These are phyloP conservation scores for Ceratorhiza oryzae-sativae DNA, from an alignment of 1,284 basidiomycete species.

Conservation along the genomic window DNA sequence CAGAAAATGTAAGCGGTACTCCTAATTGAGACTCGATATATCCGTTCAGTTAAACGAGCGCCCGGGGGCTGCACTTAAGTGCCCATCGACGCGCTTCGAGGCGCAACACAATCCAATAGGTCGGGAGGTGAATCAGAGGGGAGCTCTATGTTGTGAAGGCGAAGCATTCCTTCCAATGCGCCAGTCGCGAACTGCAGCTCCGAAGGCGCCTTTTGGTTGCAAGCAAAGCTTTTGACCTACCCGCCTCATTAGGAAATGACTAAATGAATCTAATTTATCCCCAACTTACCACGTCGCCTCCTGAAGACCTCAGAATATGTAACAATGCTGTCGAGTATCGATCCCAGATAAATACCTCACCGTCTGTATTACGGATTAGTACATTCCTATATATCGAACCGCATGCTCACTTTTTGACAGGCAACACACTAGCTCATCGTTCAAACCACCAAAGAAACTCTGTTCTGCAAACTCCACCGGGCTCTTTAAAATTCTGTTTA, in stretches of 20 bases:
- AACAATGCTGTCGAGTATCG: constrained; percentile 64
- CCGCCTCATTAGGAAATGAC: constrained; percentile 58
- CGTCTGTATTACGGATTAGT: constrained; percentile 55
- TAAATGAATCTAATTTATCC: background rate
- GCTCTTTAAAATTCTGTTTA: constrained; percentile 40
- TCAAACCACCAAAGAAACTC: constrained; percentile 76
- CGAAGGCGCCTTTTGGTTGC: constrained; percentile 70
- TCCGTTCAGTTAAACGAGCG: too few relatives aligned
- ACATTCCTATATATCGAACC: constrained; percentile 2
- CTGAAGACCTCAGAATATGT: constrained; percentile 34
- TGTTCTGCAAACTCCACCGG: constrained; percentile 77
- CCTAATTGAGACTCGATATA: too few relatives aligned
- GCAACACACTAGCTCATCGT: constrained; percentile 76
- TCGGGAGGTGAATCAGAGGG: too few relatives aligned
- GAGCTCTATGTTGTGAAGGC: too few relatives aligned
- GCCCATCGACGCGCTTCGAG: too few relatives aligned
- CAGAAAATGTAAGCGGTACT: too few relatives aligned
- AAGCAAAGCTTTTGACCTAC: constrained; percentile 74
- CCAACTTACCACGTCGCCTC: constrained; percentile 6
- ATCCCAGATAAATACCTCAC: constrained; percentile 86
- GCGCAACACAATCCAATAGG: too few relatives aligned
- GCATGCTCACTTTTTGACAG: constrained; percentile 67
- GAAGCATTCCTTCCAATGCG: constrained; percentile 73
- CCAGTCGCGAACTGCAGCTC: constrained; percentile 82
- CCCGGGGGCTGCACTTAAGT: too few relatives aligned